phyloP scores from a whole-genome alignment of 352 stramenopile species.

The Pythium oligandrum region DNA sequence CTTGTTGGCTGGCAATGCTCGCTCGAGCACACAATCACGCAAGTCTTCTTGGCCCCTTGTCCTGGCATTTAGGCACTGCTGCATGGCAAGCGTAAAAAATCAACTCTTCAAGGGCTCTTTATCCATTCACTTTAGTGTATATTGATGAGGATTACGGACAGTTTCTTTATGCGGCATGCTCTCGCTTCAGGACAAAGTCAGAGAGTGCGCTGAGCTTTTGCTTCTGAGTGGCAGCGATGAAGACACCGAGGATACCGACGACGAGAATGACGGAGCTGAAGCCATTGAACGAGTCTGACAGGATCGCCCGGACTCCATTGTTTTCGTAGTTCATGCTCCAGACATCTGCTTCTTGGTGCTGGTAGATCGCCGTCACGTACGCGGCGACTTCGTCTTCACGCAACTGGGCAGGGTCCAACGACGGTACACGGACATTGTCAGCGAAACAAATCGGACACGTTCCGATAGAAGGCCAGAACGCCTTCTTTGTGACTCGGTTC shows the following conservation, averaged over 20 bases:
- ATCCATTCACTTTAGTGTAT: too few species aligned
- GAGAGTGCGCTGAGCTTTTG: slow-evolving; percentile 2
- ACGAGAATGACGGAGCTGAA: slow-evolving; percentile 34
- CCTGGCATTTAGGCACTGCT: too few species aligned
- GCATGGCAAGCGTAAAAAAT: too few species aligned
- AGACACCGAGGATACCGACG: slow-evolving; percentile 20
- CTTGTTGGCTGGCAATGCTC: too few species aligned
- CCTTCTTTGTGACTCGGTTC: slow-evolving; percentile 70
- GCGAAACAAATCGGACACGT: slow-evolving; percentile 60
- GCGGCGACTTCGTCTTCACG: slow-evolving; percentile 47
- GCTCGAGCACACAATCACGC: too few species aligned
- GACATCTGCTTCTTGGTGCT: slow-evolving; percentile 39
- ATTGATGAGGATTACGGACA: background rate
- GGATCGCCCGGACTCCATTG: slow-evolving; percentile 30
- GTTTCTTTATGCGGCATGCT: slow-evolving; percentile 14
- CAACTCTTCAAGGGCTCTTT: too few species aligned
- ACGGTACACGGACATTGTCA: slow-evolving; percentile 34
- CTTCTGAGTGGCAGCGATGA: slow-evolving; percentile 9
- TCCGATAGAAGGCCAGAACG: slow-evolving; percentile 51
- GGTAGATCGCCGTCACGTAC: slow-evolving; percentile 52
- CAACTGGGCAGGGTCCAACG: slow-evolving; percentile 40
- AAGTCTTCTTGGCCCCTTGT: too few species aligned
- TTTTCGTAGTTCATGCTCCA: slow-evolving; percentile 42
- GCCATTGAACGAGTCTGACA: slow-evolving; percentile 32
- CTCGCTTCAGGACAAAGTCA: slow-evolving; percentile 14